Base-by-base conservation (phyloP, 345 rosid genomes). In the Populus tremula region DNA sequence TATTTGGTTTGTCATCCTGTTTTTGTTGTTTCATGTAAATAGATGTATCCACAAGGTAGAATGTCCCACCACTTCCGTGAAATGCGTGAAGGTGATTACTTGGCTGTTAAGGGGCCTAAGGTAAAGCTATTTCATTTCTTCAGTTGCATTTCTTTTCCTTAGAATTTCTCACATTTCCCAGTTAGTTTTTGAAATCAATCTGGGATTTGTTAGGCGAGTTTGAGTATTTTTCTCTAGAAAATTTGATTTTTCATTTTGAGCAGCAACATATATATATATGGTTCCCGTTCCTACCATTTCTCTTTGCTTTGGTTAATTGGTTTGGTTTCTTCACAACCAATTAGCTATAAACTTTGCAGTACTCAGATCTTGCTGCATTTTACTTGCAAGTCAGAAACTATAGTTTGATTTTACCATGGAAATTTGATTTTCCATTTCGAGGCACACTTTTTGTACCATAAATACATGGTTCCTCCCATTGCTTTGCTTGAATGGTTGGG, bases 21-120 rank as follows among this genome's bases (percentile, higher is more conserved):
- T 25, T 62, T 49, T 62, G 3, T 66, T 8, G 29, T 63, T 67
- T 64, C 54, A 25, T 39, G 5, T 76, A 33, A 45, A 29, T 20
- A 81, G 84, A 81, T 81, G 84, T 81, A 81, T 41, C 84, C 84
- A 6, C 76, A 81, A 81, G 84, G 84, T 69, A 77, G 78, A 65
- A 81, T 81, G 84, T 81, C 84, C 71, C 84, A 81, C 36, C 81
- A 81, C 62, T 81, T 81, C 72, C 67, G 78, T 14, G 78, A 81
- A 75, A 61, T 77, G 78, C 67, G 9, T 11, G 81, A 77, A 69
- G 84, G 84, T 49, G 81, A 81, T 69, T 77, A 38, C 72, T 63
- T 81, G 63, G 77, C 81, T 29, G 78, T 81, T 18, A 81, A 81
- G 71, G 84, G 84, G 25, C 84, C 84, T 33, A 81, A 81, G 84